Conservation (phyloP, 441 rosid genomes). For the Erodium trifolium region DNA sequence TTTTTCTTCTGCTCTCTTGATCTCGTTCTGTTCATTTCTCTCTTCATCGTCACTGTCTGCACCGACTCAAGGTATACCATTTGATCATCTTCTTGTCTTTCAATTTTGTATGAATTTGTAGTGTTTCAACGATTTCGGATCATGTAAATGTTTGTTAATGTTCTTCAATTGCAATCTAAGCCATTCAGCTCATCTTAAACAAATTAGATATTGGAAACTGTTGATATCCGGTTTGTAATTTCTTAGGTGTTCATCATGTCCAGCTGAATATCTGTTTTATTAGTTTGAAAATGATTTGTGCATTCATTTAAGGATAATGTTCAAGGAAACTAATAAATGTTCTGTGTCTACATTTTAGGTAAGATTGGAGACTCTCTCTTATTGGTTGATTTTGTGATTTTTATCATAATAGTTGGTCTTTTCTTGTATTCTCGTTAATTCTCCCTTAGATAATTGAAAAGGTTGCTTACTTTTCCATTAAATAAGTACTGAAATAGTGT, state of each 20-base stretch:
- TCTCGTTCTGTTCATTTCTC: neutral
- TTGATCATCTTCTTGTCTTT: neutral
- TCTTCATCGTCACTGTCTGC: neutral
- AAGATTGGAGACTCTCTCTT: neutral
- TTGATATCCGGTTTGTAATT: neutral
- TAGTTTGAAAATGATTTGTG: neutral
- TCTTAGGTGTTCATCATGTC: neutral
- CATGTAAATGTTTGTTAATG: neutral
- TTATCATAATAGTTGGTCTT: no score
- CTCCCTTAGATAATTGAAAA: no score
- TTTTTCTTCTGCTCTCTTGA: neutral
- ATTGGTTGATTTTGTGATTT: neutral
- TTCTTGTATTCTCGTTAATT: no score
- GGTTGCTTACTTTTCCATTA: no score
- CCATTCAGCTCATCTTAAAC: neutral
- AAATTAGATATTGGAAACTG: neutral
- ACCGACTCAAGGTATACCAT: neutral
- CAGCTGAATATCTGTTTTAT: neutral
- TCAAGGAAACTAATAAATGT: neutral
- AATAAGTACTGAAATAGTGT: no score
- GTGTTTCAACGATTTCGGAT: neutral
- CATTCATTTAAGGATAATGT: neutral
- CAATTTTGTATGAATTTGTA: neutral
- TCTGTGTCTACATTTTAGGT: neutral
- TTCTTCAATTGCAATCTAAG: neutral